Evolutionary conservation across 202 grass and related monocot species (phyloP), one percentile per base, ranked within the genome.

Genomic region (Hordeum pubiflorum): DNA sequence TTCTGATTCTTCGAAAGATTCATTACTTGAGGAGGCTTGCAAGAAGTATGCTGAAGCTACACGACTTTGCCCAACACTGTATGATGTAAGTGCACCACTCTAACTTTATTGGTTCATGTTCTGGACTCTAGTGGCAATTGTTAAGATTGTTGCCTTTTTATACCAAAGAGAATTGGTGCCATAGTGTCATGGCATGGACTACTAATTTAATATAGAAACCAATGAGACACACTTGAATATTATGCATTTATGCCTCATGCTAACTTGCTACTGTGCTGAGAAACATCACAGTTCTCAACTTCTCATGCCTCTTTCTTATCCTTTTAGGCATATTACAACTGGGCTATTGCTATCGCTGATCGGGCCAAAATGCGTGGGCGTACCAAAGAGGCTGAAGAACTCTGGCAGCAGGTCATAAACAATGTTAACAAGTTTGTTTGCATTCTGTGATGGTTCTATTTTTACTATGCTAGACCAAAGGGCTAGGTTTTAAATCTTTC

Each of bases 341-440:
- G 92, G 84, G 92, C 92, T 79, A 94, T 91, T 86, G 92, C 92
- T 59, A 89, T 94, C 10, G 89, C 92, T 91, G 92, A 94, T 74
- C 83, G 92, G 81, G 92, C 92, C 57, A 94, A 94, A 91, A 89
- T 94, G 86, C 86, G 89, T n/a, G 92, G 92, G 27, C 86, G 92
- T 77, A 87, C 92, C 48, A 94, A 91, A 80, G 92, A 94, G 77
- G 89, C 89, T 78, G 92, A 94, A 87, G 92, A 94, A 86, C 82
- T 94, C 58, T 94, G 92, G 89, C 91, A 94, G 67, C 89, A 94
- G 92, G 92, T 91, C 15, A 21, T 32, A 31, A 46, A 72, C 17
- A 72, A 48, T 81, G 38, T 48, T 29, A 29, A 29, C 1, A 29
- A 13, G 15, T 31, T 38, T 29, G 63, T 9, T 20, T 69, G 50